Evolutionary conservation across 345 rosid genomes (phyloP).

Genomic region (Trapa incisa): DNA sequence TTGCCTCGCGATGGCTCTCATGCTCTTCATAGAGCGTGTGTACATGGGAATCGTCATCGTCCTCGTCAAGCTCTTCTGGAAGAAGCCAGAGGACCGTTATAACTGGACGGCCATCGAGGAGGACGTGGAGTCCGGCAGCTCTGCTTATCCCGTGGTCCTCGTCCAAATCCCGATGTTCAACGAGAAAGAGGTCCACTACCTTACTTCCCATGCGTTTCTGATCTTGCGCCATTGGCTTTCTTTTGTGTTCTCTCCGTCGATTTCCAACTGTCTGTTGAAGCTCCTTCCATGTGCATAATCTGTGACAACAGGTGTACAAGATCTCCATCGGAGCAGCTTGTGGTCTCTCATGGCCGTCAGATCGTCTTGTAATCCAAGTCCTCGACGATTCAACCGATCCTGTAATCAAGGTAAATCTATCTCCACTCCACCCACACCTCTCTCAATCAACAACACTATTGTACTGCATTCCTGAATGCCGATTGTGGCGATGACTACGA

Average conservation of each 20-base stretch:
- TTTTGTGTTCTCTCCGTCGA: too few relatives aligned
- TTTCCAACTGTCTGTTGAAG: too few relatives aligned
- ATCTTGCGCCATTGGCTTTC: neutral
- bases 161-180: conserved; percentile 99
- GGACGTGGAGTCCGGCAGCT: conserved; percentile 54
- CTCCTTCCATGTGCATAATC: too few relatives aligned
- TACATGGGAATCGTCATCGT: conserved; percentile 98
- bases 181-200: conserved; percentile 58
- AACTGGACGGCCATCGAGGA: conserved; percentile 63
- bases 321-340: conserved; percentile 96
- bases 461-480: too few relatives aligned
- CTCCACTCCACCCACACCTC: too few relatives aligned
- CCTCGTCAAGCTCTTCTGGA: conserved; percentile 87
- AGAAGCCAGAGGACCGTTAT: conserved; percentile 79
- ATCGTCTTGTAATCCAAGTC: conserved; percentile 98
- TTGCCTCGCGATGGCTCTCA: conserved; percentile 66
- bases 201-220: too few relatives aligned
- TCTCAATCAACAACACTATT: too few relatives aligned
- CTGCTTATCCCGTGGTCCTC: conserved; percentile 73
- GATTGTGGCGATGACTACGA: too few relatives aligned
- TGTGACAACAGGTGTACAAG: conserved; percentile 65
- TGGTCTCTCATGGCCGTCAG: conserved; percentile 96
- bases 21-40: conserved; percentile 77
- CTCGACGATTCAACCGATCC: conserved; percentile 99
- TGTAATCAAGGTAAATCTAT: conserved; percentile 54